Percentiles rank a stretch among this genome's conserved stretches.
phyloP scores from a whole-genome alignment of 345 rosid genomes.

The Hevea brasiliensis region DNA sequence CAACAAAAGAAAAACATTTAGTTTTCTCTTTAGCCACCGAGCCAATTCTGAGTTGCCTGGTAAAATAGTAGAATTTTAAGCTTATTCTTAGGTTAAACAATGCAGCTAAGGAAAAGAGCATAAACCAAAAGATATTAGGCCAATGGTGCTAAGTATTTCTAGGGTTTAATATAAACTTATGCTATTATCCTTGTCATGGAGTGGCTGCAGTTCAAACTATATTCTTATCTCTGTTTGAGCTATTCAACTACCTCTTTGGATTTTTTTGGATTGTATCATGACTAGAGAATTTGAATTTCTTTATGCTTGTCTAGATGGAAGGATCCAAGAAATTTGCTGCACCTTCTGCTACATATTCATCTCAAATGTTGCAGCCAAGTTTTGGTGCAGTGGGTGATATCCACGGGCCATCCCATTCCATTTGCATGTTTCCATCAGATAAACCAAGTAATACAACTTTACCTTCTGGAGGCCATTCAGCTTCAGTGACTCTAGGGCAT shows the following conservation, averaged over 20 bases:
- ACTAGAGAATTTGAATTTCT: conserved; percentile 7
- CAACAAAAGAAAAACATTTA: background rate
- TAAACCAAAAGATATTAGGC: background rate
- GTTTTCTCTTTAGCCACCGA: background rate
- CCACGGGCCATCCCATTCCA: conserved; percentile 38
- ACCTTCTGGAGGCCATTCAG: conserved; percentile 44
- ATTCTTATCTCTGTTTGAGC: background rate
- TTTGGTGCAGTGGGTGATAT: conserved; percentile 38
- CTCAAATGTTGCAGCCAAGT: conserved; percentile 50
- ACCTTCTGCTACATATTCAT: conserved; percentile 41
- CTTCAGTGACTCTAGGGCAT: conserved; percentile 31
- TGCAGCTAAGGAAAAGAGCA: background rate
- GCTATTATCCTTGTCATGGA: background rate
- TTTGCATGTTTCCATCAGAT: conserved; percentile 38
- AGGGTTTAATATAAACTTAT: too few relatives aligned
- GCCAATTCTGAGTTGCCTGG: background rate
- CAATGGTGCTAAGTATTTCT: background rate
- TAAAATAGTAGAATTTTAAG: background rate
- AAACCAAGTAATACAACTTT: conserved; percentile 32
- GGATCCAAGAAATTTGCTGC: conserved; percentile 51
- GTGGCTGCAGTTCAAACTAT: background rate
- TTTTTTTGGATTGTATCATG: conserved; percentile 1
- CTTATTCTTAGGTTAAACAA: background rate
- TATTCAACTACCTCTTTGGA: background rate
- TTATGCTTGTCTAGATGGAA: conserved; percentile 61